These are phyloP conservation scores for Hansenula anomala DNA, from an alignment of 1,139 yeast genomes.

Conservation along the genomic window DNA sequence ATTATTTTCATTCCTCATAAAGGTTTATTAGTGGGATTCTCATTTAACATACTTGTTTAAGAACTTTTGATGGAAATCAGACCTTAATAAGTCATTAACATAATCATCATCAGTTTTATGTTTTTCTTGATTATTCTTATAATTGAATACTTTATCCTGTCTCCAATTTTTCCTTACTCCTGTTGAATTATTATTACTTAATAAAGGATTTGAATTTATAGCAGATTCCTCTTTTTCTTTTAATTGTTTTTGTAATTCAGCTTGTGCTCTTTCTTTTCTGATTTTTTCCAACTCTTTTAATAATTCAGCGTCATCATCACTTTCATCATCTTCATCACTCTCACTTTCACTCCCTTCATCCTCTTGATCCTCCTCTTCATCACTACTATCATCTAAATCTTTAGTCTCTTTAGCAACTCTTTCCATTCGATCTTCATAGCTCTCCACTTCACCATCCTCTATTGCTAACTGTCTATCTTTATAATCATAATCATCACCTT, in stretches of 20 bases:
- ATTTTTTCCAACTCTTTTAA: conserved; percentile 52
- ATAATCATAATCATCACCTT: conserved; percentile 9
- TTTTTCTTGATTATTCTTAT: conserved; percentile 27
- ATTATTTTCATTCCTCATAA: too few species aligned
- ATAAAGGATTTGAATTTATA: conserved; percentile 41
- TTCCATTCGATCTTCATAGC: conserved; percentile 13
- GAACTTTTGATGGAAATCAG: conserved; percentile 69
- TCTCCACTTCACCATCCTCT: conserved; percentile 9
- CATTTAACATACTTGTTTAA: conserved; percentile 58
- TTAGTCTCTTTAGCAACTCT: conserved; percentile 14
- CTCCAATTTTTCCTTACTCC: conserved; percentile 56
- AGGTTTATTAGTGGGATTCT: too few species aligned
- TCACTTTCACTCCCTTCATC: conserved; percentile 16
- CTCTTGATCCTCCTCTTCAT: conserved; percentile 16
- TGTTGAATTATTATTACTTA: conserved; percentile 25
- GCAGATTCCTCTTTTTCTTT: conserved; percentile 31
- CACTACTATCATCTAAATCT: conserved; percentile 17
- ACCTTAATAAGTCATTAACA: conserved; percentile 62
- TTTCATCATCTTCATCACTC: conserved; percentile 21
- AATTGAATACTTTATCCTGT: conserved; percentile 33
- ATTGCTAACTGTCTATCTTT: conserved; percentile 6
- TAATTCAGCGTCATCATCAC: conserved; percentile 35
- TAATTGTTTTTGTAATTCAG: conserved; percentile 26
- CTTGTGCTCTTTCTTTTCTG: conserved; percentile 37
- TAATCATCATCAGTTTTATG: conserved; percentile 29